phyloP scores from a whole-genome alignment of 73 alveolate species.

The Paraurostyla sp. region DNA sequence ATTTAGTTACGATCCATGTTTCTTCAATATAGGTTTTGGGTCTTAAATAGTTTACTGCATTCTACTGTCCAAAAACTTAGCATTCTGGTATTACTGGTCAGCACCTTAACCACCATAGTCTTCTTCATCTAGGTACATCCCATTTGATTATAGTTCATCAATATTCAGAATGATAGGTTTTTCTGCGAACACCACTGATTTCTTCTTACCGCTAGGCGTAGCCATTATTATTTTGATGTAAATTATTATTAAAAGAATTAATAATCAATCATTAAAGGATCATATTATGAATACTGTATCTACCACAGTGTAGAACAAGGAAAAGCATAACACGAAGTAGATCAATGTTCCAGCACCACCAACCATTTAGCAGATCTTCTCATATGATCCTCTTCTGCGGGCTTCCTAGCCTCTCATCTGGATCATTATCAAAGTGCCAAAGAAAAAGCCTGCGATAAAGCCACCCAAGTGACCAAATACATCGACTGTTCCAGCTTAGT shows the following conservation, averaged over 20 bases:
- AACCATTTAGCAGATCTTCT: constrained; percentile 28
- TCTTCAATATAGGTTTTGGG: constrained; percentile 5
- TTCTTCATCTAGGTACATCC: neutral
- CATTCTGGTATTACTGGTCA: neutral
- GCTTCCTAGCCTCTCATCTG: constrained; percentile 54
- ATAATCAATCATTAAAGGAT: neutral
- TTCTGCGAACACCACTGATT: constrained; percentile 1
- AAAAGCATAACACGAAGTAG: constrained; percentile 6
- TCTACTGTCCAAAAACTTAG: neutral
- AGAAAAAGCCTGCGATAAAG: constrained; percentile 58
- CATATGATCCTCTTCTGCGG: constrained; percentile 4
- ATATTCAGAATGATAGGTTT: constrained; percentile 29
- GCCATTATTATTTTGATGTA: neutral
- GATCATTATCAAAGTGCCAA: constrained; percentile 45
- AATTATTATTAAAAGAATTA: neutral
- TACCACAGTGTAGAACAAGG: constrained; percentile 47
- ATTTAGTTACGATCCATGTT: neutral
- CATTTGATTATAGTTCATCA: constrained; percentile 34
- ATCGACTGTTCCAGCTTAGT: constrained; percentile 57
- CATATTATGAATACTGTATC: neutral
- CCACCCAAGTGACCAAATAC: constrained; percentile 75
- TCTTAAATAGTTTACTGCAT: neutral
- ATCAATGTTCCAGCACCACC: constrained; percentile 9
- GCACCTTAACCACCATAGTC: too few species aligned
- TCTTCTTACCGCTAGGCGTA: neutral